Base-by-base conservation (phyloP, 768 basidiomycete genomes). In the Lentinula aciculospora region DNA sequence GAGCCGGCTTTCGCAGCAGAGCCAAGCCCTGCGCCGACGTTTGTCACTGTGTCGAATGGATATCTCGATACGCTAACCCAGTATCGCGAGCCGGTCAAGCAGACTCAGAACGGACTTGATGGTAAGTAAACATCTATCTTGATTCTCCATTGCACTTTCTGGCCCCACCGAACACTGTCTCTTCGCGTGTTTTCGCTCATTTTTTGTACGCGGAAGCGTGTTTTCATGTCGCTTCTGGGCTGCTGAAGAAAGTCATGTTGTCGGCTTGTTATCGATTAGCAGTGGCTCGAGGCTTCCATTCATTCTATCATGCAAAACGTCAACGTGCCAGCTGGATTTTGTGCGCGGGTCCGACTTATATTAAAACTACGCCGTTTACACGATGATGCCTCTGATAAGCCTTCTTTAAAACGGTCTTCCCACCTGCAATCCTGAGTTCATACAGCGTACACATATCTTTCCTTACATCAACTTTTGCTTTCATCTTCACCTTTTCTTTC, bases 31-130 rank as follows among this genome's bases (percentile, higher is more conserved):
- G 69, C 76, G 48, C 72, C 82, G 47, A 81, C 76, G 3, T 69
- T 81, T 2, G 69, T 82, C 3, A 84, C 81, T 2, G 42, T 44
- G 9, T 79, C 83, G 4, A 74, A 68, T 58, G 89, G 87, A 28
- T 88, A 86, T 69, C 78, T 89, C 36, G 84, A 88, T 66, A 84
- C 85, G 0, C 86, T 85, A 37, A 77, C 83, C 47, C 83, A 83
- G 68, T 84, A n/a, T 85, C 65, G 32, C 32, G 13, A 9, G n/a
- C n/a, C 13, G 32, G 75, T 79, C 60, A 77, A 82, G 79, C 78
- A 21, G 60, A 53, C 8, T 32, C 56, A 36, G 58, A 64, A 70
- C 55, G 71, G 17, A 9, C 32, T 34, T 6, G 3, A 29, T 49
- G 47, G 47, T 49, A 21, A 31, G 47, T 47, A n/a, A n/a, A n/a